phyloP scores from a whole-genome alignment of 768 basidiomycete species.

The Tylopilus rubrobrunneus region DNA sequence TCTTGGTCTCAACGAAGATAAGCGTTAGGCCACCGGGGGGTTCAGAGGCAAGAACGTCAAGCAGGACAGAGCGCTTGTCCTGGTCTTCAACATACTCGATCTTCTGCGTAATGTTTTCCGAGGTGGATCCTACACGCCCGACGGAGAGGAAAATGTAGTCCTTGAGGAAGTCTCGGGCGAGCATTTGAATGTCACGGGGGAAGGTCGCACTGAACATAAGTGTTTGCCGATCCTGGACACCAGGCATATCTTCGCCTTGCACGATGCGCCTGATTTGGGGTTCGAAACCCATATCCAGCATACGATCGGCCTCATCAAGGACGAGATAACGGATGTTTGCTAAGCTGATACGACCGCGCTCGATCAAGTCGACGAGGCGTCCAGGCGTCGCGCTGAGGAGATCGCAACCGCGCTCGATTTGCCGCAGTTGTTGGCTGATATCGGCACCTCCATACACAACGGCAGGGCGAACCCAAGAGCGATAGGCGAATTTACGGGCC shows the following conservation, averaged over 20 bases:
- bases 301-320: slow-evolving; percentile 98
- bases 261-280: slow-evolving; percentile 98
- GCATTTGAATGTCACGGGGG: slow-evolving; percentile 97
- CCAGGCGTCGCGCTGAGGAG: slow-evolving; percentile 95
- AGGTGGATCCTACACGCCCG: slow-evolving; percentile 96
- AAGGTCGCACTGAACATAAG: slow-evolving; percentile 99
- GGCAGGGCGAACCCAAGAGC: slow-evolving; percentile 98
- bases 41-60: slow-evolving; percentile 88
- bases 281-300: slow-evolving; percentile 99
- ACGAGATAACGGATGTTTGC: slow-evolving; percentile 97
- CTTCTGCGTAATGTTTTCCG: slow-evolving; percentile 99
- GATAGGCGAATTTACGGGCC: slow-evolving; percentile 97
- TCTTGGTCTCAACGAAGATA: slow-evolving; percentile 98
- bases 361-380: slow-evolving; percentile 96
- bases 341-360: slow-evolving; percentile 94
- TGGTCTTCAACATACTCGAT: slow-evolving; percentile 96
- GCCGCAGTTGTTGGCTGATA: slow-evolving; percentile 91
- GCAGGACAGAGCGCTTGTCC: slow-evolving; percentile 94
- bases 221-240: slow-evolving; percentile 84
- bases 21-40: slow-evolving; percentile 72
- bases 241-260: slow-evolving; percentile 99
- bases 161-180: slow-evolving; percentile 93
- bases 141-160: slow-evolving; percentile 99
- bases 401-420: slow-evolving; percentile 95
- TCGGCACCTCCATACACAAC: slow-evolving; percentile 99